Evolutionary conservation across 352 stramenopile species (phyloP).

Genomic region (Pythium phragmitis): DNA sequence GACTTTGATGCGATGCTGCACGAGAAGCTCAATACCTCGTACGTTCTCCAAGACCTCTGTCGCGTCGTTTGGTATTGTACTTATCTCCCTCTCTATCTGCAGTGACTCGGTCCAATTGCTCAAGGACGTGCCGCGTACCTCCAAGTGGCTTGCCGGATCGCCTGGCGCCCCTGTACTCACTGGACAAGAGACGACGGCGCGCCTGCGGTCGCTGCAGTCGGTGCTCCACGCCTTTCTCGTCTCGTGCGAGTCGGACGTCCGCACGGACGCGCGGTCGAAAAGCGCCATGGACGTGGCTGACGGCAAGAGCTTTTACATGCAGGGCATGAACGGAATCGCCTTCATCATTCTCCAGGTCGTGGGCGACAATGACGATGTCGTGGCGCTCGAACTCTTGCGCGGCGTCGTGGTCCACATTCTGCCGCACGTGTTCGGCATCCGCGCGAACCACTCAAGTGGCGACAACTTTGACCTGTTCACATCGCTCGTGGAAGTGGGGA

Average conservation of each 20-base stretch:
- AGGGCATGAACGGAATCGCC: slow-evolving; percentile 83
- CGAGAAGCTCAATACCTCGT: slow-evolving; percentile 50
- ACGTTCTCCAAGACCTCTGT: slow-evolving; percentile 20
- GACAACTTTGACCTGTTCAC: slow-evolving; percentile 73
- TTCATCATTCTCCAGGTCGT: slow-evolving; percentile 76
- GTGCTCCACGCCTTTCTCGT: slow-evolving; percentile 75
- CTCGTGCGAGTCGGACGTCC: slow-evolving; percentile 49
- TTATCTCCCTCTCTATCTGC: not conserved
- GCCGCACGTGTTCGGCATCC: slow-evolving; percentile 76
- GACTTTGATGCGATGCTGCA: slow-evolving; percentile 25
- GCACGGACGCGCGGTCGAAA: slow-evolving; percentile 24
- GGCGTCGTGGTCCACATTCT: slow-evolving; percentile 65
- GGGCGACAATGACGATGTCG: slow-evolving; percentile 51
- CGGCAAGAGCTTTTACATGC: slow-evolving; percentile 72
- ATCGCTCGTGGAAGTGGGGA: slow-evolving; percentile 71
- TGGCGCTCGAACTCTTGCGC: slow-evolving; percentile 59
- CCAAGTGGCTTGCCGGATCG: slow-evolving; percentile 67
- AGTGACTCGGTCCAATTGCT: slow-evolving; percentile 72
- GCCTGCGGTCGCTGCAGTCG: slow-evolving; percentile 40
- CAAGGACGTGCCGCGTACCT: slow-evolving; percentile 80
- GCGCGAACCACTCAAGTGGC: slow-evolving; percentile 29
- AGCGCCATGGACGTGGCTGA: slow-evolving; percentile 21
- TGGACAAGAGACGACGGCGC: slow-evolving; percentile 28
- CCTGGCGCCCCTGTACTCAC: slow-evolving; percentile 51
- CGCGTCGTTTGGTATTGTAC: not conserved